These are phyloP conservation scores for Hanseniaspora vineae DNA, from an alignment of 805 yeast genomes.

Conservation along the genomic window DNA sequence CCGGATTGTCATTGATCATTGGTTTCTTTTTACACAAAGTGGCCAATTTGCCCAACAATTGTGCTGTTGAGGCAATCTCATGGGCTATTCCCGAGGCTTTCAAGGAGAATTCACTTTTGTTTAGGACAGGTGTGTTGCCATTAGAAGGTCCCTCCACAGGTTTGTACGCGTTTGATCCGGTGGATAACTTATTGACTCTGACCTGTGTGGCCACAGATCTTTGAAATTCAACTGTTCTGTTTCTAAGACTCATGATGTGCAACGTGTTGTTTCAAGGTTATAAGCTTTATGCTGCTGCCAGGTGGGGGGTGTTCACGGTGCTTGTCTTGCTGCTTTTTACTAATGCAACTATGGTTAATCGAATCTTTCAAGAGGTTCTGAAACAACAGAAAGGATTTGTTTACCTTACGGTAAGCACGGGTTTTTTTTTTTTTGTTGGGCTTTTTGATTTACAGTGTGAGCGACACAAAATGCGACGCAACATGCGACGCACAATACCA, in stretches of 20 bases:
- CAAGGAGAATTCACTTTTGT: conserved; percentile 39
- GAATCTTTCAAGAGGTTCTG: not conserved
- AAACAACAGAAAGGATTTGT: no score
- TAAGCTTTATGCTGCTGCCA: no score
- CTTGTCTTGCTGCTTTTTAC: no score
- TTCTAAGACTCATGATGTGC: conserved; percentile 17
- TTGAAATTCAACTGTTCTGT: conserved; percentile 85
- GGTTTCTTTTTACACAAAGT: conserved; percentile 78
- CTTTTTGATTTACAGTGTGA: no score
- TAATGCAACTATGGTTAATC: no score
- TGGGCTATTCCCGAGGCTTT: conserved; percentile 75
- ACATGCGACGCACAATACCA: no score
- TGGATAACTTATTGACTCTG: conserved; percentile 32
- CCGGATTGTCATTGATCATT: conserved; percentile 84
- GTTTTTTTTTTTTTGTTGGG: no score
- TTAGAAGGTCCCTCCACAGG: not conserved
- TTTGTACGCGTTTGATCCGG: conserved; percentile 1
- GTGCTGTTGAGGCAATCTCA: conserved; percentile 80
- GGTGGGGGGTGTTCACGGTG: no score
- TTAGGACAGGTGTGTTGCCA: conserved; percentile 2
- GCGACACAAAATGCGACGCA: no score
- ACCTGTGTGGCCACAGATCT: conserved; percentile 75
- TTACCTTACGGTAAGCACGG: no score
- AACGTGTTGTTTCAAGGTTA: not conserved
- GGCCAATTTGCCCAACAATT: conserved; percentile 67